Conservation (phyloP, 2,329 filamentous ascomycete genomes). For the Nigrospora sphaerica region DNA sequence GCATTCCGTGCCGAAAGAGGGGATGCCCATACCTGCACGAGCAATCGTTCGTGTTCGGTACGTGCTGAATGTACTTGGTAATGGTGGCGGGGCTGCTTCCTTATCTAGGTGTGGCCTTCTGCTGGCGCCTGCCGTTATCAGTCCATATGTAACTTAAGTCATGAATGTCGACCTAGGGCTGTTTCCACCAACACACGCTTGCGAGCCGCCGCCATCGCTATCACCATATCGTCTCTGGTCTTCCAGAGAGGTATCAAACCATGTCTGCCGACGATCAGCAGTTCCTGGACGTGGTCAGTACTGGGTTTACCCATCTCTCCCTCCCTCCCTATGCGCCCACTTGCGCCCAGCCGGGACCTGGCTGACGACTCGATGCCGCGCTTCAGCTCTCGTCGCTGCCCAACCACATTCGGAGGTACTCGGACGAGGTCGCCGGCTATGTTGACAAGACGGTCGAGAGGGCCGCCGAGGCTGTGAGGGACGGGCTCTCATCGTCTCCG, state of each 20-base stretch:
- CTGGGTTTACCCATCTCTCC: constrained; percentile 4
- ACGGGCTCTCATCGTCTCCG: constrained; percentile 56
- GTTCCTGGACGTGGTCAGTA: constrained; percentile 67
- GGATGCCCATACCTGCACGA: too few relatives aligned
- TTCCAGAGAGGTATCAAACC: constrained; percentile 15
- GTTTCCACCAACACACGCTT: too few relatives aligned
- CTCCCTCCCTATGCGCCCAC: background rate
- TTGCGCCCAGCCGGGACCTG: background rate
- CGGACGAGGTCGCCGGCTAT: constrained; percentile 66
- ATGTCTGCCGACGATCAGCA: constrained; percentile 79
- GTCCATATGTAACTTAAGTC: too few relatives aligned
- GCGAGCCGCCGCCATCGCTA: too few relatives aligned
- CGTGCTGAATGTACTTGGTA: too few relatives aligned
- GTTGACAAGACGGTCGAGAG: constrained; percentile 77
- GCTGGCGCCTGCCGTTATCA: too few relatives aligned
- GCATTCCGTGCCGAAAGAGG: too few relatives aligned
- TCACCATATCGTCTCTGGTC: too few relatives aligned
- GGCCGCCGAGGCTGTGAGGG: constrained; percentile 63
- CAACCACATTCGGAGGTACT: constrained; percentile 63
- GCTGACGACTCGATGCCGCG: background rate
- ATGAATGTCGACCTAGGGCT: too few relatives aligned
- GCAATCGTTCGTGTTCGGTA: too few relatives aligned
- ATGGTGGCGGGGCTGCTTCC: too few relatives aligned
- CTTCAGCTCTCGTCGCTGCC: constrained; percentile 44
- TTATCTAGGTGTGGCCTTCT: too few relatives aligned